Evolutionary conservation across 495 filamentous ascomycete genomes (phyloP).

Genomic region (Hyaloscypha hepaticicola): DNA sequence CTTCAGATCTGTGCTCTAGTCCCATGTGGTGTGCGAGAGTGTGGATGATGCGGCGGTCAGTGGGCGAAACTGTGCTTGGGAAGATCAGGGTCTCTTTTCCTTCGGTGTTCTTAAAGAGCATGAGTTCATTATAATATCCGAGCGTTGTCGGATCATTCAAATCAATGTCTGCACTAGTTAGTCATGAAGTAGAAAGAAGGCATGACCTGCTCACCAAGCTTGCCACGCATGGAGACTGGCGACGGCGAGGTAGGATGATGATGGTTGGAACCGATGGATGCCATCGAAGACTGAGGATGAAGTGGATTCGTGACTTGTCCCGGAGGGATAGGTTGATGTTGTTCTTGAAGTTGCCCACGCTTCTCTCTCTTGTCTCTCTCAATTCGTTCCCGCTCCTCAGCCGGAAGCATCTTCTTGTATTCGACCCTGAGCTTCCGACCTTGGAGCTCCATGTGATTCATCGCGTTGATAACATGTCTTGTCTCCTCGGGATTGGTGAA

Average conservation of each 20-base stretch:
- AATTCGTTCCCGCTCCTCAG: slow-evolving; percentile 91
- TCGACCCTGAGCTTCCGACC: slow-evolving; percentile 93
- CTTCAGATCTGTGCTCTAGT: slow-evolving; percentile 83
- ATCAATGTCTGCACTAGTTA: slow-evolving; percentile 65
- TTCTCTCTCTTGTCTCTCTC: slow-evolving; percentile 97
- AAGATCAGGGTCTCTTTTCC: slow-evolving; percentile 79
- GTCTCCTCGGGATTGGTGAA: slow-evolving; percentile 96
- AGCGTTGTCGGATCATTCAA: slow-evolving; percentile 89
- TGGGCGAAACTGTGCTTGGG: slow-evolving; percentile 72
- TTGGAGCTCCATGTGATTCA: slow-evolving; percentile 95
- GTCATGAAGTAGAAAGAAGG: slow-evolving; percentile 9
- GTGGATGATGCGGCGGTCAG: slow-evolving; percentile 85
- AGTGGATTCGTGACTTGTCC: slow-evolving; percentile 52
- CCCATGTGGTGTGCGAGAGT: slow-evolving; percentile 94
- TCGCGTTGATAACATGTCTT: slow-evolving; percentile 78
- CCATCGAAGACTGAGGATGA: slow-evolving; percentile 81
- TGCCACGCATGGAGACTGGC: slow-evolving; percentile 40
- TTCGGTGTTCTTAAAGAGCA: slow-evolving; percentile 81
- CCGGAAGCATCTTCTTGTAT: slow-evolving; percentile 99
- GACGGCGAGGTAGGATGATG: slow-evolving; percentile 72
- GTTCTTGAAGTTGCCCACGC: slow-evolving; percentile 93
- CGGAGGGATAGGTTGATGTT: slow-evolving; percentile 72
- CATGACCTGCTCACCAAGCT: slow-evolving; percentile 13
- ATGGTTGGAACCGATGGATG: slow-evolving; percentile 68
- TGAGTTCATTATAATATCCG: slow-evolving; percentile 82